These are phyloP conservation scores for Nicotiana sylvestris DNA, from an alignment of 257 asterid genomes.

Conservation along the genomic window DNA sequence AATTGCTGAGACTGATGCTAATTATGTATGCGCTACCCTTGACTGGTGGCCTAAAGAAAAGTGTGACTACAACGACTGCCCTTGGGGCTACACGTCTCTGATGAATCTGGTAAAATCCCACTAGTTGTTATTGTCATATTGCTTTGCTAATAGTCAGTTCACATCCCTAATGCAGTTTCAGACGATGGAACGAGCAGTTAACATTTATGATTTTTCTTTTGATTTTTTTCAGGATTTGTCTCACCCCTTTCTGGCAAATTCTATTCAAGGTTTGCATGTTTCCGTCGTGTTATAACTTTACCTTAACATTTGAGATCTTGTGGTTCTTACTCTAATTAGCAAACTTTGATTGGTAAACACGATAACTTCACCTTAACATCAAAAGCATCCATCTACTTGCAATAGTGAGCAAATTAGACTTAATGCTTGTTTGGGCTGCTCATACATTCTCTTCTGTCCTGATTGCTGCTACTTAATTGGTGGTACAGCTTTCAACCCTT, in stretches of 20 bases:
- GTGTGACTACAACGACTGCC: slow-evolving; percentile 77
- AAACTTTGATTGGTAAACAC: not conserved
- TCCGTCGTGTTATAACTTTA: not conserved
- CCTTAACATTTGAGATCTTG: not conserved
- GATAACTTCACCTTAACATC: not conserved
- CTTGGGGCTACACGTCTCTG: slow-evolving; percentile 79
- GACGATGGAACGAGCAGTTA: not conserved
- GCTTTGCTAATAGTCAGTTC: not conserved
- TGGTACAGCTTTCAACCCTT: slow-evolving; percentile 58
- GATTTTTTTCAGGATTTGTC: slow-evolving; percentile 57
- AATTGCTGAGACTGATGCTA: slow-evolving; percentile 64
- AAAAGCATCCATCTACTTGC: slow-evolving; percentile 1
- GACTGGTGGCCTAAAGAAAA: slow-evolving; percentile 98
- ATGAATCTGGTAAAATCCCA: slow-evolving; percentile 59
- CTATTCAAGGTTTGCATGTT: slow-evolving; percentile 60
- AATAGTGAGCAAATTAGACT: not conserved
- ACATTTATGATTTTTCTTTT: slow-evolving; percentile 9
- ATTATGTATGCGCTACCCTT: slow-evolving; percentile 81
- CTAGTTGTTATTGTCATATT: not conserved
- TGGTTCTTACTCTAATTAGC: slow-evolving; percentile 3
- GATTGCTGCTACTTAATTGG: not conserved
- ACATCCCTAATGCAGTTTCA: not conserved
- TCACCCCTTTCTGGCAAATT: slow-evolving; percentile 65
- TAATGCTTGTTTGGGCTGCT: not conserved
- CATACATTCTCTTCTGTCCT: not conserved